Percentiles rank a stretch among this genome's conserved stretches.
These are phyloP conservation scores for Sphagnum fallax DNA, from an alignment of 228 moss, liverwort and hornwort genomes.

Conservation along the genomic window DNA sequence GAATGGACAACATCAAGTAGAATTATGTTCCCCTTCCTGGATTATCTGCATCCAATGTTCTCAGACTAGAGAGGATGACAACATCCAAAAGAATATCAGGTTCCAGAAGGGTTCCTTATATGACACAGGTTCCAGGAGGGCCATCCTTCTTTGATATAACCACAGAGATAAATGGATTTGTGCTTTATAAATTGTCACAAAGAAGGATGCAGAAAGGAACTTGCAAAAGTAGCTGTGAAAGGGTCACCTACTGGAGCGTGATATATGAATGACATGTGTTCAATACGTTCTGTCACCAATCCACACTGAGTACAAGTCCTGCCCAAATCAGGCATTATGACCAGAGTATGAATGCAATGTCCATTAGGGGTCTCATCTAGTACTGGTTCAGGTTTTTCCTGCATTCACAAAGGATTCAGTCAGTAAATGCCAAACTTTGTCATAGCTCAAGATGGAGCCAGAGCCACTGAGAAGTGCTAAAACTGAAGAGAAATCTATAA, in stretches of 20 bases:
- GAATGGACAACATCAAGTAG: too few species aligned
- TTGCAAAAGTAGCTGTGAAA: background rate
- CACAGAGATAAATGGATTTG: too few species aligned
- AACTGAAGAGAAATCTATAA: background rate
- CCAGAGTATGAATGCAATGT: slow-evolving; percentile 22
- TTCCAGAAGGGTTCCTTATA: too few species aligned
- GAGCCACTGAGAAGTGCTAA: background rate
- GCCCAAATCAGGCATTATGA: slow-evolving; percentile 35
- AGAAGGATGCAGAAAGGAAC: slow-evolving; percentile 1
- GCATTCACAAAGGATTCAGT: background rate
- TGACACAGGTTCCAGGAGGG: too few species aligned
- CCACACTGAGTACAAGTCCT: slow-evolving; percentile 40
- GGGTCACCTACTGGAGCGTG: slow-evolving; percentile 24
- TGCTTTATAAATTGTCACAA: background rate
- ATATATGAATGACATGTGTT: slow-evolving; percentile 34
- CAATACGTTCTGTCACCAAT: slow-evolving; percentile 40
- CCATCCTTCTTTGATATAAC: too few species aligned
- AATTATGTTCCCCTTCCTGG: too few species aligned
- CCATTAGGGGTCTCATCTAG: slow-evolving; percentile 3
- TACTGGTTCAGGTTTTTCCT: background rate
- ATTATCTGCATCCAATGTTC: background rate
- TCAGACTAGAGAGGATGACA: background rate
- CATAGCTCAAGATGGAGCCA: background rate
- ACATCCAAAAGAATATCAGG: background rate
- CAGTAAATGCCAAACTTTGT: background rate